phyloP scores from a whole-genome alignment of 164 flowering plant genomes.

The Berberis thunbergii region DNA sequence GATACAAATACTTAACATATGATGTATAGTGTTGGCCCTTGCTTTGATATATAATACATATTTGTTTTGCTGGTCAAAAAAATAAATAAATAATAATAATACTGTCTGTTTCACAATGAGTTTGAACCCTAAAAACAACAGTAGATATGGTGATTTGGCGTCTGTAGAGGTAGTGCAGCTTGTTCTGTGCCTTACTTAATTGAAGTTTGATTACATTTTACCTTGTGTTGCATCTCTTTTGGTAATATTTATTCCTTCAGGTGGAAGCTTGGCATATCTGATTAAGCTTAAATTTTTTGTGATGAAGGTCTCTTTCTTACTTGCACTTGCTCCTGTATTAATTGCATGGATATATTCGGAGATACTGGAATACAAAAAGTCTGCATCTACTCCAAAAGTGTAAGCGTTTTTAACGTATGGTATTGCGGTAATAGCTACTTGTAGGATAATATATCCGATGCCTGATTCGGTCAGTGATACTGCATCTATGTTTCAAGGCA shows the following conservation, averaged over 20 bases:
- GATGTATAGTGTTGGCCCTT: no score
- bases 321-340: conserved; percentile 65
- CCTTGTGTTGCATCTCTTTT: neutral
- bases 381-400: conserved; percentile 64
- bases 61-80: no score
- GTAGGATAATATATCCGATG: neutral
- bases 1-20: no score
- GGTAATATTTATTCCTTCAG: neutral
- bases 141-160: no score
- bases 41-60: no score
- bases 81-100: no score
- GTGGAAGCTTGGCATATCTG: neutral
- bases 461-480: neutral
- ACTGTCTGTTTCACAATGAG: no score
- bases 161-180: no score
- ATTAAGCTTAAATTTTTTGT: conserved; percentile 3
- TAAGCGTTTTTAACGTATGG: conserved; percentile 24
- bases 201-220: neutral
- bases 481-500: neutral
- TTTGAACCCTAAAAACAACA: no score
- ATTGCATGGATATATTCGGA: conserved; percentile 92
- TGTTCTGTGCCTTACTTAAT: no score
- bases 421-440: neutral
- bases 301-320: conserved; percentile 75
- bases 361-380: conserved; percentile 53